Percentiles rank a stretch among this genome's conserved stretches.
phyloP scores from a whole-genome alignment of 1,284 basidiomycete species.

The Pseudozyma sp. region DNA sequence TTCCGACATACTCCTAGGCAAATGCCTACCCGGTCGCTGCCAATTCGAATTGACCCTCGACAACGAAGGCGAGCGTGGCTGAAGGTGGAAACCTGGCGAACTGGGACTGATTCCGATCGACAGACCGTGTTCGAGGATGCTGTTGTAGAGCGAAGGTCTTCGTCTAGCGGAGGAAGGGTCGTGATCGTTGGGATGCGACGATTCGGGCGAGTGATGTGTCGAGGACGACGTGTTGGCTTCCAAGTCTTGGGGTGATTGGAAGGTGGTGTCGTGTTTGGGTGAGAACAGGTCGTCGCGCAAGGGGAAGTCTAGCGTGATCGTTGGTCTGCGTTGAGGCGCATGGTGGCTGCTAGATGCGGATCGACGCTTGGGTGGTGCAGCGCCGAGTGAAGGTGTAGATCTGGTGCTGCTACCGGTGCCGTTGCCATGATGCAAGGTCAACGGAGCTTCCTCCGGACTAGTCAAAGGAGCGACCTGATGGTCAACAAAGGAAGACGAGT shows the following conservation, averaged over 20 bases:
- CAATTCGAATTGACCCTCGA: constrained; percentile 17
- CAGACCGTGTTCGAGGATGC: constrained; percentile 62
- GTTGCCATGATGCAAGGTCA: constrained; percentile 24
- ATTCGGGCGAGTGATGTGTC: constrained; percentile 13
- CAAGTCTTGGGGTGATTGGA: constrained; percentile 5
- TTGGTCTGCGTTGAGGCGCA: constrained; percentile 24
- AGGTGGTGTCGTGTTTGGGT: constrained; percentile 16
- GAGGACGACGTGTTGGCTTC: constrained; percentile 7
- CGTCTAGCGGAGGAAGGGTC: background rate
- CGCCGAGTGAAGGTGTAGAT: constrained; percentile 12
- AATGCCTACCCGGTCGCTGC: constrained; percentile 17
- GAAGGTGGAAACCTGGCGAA: constrained; percentile 65
- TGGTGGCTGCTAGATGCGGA: constrained; percentile 3
- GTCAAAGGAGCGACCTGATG: constrained; percentile 26
- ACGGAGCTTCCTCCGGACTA: constrained; percentile 24
- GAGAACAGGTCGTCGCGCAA: constrained; percentile 39
- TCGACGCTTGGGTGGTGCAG: constrained; percentile 16
- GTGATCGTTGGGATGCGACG: constrained; percentile 16
- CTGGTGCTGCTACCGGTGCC: constrained; percentile 3
- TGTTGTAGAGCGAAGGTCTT: constrained; percentile 43
- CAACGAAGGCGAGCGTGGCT: constrained; percentile 42
- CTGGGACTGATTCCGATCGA: constrained; percentile 64
- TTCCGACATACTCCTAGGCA: constrained; percentile 33
- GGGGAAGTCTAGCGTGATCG: constrained; percentile 54
- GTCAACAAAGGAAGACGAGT: constrained; percentile 29